Percentiles rank a stretch among this genome's conserved stretches.
Conservation (phyloP, 192 early-diverging fungal genomes). For the Mortierella alpina region DNA sequence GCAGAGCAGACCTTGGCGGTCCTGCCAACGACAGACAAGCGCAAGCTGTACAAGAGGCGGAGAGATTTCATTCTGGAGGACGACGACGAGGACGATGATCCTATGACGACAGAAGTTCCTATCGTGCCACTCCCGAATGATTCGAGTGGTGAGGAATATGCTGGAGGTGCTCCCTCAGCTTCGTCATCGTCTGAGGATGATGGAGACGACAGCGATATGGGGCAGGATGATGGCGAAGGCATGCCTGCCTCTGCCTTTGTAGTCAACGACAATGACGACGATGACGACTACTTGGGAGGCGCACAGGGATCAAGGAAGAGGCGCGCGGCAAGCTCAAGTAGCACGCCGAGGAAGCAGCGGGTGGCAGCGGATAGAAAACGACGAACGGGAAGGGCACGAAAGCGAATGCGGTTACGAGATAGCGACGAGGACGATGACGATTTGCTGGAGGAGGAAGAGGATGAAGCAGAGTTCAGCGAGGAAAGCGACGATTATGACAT, state of each 20-base stretch:
- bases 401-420: conserved; percentile 41
- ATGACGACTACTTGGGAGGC: conserved; percentile 46
- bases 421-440: conserved; percentile 40
- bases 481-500: conserved; percentile 30
- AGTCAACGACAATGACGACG: conserved; percentile 60
- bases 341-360: conserved; percentile 35
- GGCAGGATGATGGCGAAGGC: conserved; percentile 10
- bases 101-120: conserved; percentile 56
- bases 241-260: conserved; percentile 27
- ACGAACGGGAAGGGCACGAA: conserved; percentile 15
- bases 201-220: conserved; percentile 61
- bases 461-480: conserved; percentile 50
- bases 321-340: conserved; percentile 30
- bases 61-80: conserved; percentile 46
- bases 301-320: conserved; percentile 40
- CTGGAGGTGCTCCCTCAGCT: conserved; percentile 45
- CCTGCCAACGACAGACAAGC: conserved; percentile 54
- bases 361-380: conserved; percentile 14
- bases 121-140: conserved; percentile 68
- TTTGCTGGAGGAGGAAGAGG: conserved; percentile 51
- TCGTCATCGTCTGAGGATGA: conserved; percentile 59
- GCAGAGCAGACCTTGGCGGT: conserved; percentile 45
- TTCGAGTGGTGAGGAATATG: conserved; percentile 70
- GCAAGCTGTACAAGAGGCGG: conserved; percentile 25
- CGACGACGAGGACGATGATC: conserved; percentile 52